Evolutionary conservation across 1,284 basidiomycete genomes (phyloP).

Genomic region (Mycena sp.): DNA sequence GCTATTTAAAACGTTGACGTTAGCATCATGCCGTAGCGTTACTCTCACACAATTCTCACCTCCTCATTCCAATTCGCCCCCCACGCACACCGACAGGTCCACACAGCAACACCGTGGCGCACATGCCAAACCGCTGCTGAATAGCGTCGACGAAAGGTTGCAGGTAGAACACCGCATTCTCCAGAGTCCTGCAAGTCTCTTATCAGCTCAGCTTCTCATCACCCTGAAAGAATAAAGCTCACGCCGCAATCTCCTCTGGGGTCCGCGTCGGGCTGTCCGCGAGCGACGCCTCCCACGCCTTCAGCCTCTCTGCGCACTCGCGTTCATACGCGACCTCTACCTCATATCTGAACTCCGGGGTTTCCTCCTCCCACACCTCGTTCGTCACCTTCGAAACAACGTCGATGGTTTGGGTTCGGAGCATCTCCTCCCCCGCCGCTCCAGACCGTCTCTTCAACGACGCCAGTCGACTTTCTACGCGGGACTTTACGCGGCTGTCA

Average conservation of each 20-base stretch:
- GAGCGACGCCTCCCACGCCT: constrained; percentile 2
- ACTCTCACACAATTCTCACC: background rate
- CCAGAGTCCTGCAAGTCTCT: background rate
- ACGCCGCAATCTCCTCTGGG: constrained; percentile 9
- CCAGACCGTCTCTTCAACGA: background rate
- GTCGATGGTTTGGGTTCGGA: background rate
- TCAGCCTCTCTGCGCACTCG: background rate
- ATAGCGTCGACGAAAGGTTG: constrained; percentile 11
- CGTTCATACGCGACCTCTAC: background rate
- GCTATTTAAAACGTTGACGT: no score
- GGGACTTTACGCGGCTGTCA: background rate
- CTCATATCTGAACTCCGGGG: background rate
- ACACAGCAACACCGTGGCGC: background rate
- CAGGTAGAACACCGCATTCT: constrained; percentile 5
- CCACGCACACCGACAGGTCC: background rate
- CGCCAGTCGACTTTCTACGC: background rate
- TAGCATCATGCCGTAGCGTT: no score
- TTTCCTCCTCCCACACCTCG: constrained; percentile 2
- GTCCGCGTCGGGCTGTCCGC: constrained; percentile 3
- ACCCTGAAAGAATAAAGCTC: background rate
- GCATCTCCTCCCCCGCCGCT: background rate
- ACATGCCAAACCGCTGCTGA: background rate
- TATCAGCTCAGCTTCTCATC: background rate
- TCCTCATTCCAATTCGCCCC: no score
- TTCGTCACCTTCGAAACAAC: background rate